Conservation (phyloP, 371 early-diverging fungal genomes). For the Mucor piriformis region DNA sequence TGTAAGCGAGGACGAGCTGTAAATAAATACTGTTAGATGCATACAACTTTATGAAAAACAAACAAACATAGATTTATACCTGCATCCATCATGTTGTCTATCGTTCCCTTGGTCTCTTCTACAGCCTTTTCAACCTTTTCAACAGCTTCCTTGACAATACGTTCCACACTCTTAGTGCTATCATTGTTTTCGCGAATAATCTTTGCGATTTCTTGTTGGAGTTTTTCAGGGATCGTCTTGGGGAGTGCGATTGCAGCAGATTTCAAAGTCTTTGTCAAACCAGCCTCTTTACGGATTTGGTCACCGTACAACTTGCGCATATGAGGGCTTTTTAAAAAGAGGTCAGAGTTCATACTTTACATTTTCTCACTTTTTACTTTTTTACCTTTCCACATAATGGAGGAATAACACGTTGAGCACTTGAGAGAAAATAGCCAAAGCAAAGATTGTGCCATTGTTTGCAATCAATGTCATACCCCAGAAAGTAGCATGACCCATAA, state of each 20-base stretch:
- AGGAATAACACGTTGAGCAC: slow-evolving; percentile 77
- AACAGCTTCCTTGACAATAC: slow-evolving; percentile 62
- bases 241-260: slow-evolving; percentile 42
- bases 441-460: slow-evolving; percentile 74
- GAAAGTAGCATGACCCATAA: slow-evolving; percentile 86
- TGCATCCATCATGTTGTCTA: slow-evolving; percentile 57
- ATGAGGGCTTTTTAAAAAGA: slow-evolving; percentile 64
- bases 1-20: slow-evolving; percentile 55
- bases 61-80: background rate
- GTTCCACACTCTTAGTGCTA: slow-evolving; percentile 56
- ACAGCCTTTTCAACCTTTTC: slow-evolving; percentile 63
- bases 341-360: too few species aligned
- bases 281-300: slow-evolving; percentile 77
- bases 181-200: slow-evolving; percentile 41
- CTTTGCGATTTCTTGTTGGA: slow-evolving; percentile 39
- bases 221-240: slow-evolving; percentile 32
- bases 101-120: slow-evolving; percentile 59
- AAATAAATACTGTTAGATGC: background rate
- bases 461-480: slow-evolving; percentile 90
- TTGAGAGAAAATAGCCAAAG: slow-evolving; percentile 83
- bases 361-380: too few species aligned
- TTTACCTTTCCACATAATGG: slow-evolving; percentile 73
- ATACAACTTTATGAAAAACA: too few species aligned
- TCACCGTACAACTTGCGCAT: slow-evolving; percentile 84
- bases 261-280: slow-evolving; percentile 64